Evolutionary conservation across 139 green algal species (phyloP).

Genomic region (Closterium sp.): DNA sequence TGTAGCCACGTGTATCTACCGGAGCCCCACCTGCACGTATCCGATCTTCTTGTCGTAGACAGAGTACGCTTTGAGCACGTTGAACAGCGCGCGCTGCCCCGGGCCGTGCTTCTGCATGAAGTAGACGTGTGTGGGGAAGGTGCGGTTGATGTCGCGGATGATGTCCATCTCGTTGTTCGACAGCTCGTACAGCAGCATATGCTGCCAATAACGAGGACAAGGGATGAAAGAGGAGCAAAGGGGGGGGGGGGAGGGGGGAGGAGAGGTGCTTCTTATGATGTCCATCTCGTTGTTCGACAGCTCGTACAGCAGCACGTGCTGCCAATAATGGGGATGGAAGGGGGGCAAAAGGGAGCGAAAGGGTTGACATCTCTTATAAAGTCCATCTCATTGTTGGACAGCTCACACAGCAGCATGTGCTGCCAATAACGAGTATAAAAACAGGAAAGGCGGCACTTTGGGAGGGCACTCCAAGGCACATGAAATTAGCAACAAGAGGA

Average conservation of each 20-base stretch:
- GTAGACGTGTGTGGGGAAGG: slow-evolving; percentile 78
- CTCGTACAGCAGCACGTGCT: slow-evolving; percentile 56
- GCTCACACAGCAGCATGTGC: slow-evolving; percentile 53
- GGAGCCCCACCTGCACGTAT: slow-evolving; percentile 64
- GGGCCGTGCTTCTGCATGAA: slow-evolving; percentile 66
- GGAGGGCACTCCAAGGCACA: no score
- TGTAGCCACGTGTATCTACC: no score
- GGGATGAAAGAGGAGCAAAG: background rate
- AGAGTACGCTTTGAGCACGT: slow-evolving; percentile 69
- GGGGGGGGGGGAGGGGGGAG: background rate
- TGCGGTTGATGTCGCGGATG: slow-evolving; percentile 57
- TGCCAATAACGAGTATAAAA: background rate
- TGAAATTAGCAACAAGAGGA: background rate
- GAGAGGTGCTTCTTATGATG: slow-evolving; percentile 37
- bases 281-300: slow-evolving; percentile 38
- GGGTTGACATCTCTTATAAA: slow-evolving; percentile 28
- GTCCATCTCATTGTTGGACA: slow-evolving; percentile 29
- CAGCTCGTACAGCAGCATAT: slow-evolving; percentile 53
- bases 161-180: slow-evolving; percentile 46
- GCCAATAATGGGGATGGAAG: background rate
- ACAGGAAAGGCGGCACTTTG: background rate
- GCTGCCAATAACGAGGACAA: slow-evolving; percentile 21
- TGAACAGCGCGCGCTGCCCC: slow-evolving; percentile 77
- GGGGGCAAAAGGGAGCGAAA: background rate
- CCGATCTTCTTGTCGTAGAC: slow-evolving; percentile 69